A percentile compares a stretch with the other conserved stretches of the same genome.
Conservation (phyloP, 805 yeast genomes). For the Starmerella sp. region DNA sequence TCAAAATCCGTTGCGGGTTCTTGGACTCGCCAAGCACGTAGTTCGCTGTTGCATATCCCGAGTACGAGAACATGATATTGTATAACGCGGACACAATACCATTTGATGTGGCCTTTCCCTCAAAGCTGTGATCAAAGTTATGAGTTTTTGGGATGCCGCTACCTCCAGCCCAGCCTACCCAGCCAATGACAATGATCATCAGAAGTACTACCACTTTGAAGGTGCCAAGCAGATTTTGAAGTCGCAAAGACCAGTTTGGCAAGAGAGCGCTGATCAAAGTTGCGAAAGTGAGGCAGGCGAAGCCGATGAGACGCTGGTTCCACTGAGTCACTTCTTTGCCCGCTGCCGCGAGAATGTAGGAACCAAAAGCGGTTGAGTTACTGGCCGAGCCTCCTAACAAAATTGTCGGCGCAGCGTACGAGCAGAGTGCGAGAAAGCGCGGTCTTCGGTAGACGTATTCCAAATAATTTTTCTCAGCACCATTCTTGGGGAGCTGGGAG, state of each 20-base stretch:
- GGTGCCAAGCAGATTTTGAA: slow-evolving; percentile 56
- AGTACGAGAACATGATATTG: slow-evolving; percentile 74
- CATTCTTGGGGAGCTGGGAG: slow-evolving; percentile 53
- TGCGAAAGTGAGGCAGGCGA: slow-evolving; percentile 61
- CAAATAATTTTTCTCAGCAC: slow-evolving; percentile 76
- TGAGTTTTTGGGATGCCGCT: slow-evolving; percentile 41
- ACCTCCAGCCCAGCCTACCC: slow-evolving; percentile 69
- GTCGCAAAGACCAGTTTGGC: slow-evolving; percentile 53
- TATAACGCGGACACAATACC: slow-evolving; percentile 53
- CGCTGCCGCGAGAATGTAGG: slow-evolving; percentile 50
- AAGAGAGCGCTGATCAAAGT: slow-evolving; percentile 49
- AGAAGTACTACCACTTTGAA: slow-evolving; percentile 60
- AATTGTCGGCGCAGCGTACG: slow-evolving; percentile 59
- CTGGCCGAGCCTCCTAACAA: slow-evolving; percentile 79
- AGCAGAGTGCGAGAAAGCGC: slow-evolving; percentile 50
- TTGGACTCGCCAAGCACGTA: slow-evolving; percentile 72
- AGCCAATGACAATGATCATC: slow-evolving; percentile 64
- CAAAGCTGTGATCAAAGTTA: slow-evolving; percentile 50
- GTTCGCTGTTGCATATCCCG: slow-evolving; percentile 74
- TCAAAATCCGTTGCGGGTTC: slow-evolving; percentile 59
- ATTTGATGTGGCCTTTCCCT: slow-evolving; percentile 27
- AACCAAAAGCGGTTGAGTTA: slow-evolving; percentile 70
- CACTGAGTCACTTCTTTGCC: slow-evolving; percentile 35
- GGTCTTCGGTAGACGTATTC: slow-evolving; percentile 63
- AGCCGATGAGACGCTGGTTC: slow-evolving; percentile 68